These are phyloP conservation scores for Trichophaea hybrida DNA, from an alignment of 2,329 filamentous ascomycete species.

Conservation along the genomic window DNA sequence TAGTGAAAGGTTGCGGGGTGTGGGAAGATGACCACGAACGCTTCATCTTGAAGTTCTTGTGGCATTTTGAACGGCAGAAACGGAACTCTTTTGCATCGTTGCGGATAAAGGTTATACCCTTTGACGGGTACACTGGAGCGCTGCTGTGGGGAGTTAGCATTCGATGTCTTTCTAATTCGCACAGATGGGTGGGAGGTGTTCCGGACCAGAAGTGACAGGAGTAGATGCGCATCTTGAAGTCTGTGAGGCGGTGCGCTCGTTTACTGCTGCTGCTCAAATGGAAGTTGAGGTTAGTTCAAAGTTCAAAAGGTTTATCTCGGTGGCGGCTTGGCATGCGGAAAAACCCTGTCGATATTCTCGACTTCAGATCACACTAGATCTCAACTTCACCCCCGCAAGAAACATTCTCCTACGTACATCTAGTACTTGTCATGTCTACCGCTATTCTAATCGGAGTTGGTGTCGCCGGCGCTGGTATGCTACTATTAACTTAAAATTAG, in stretches of 20 bases:
- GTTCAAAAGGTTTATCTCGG: too few relatives aligned
- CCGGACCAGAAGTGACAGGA: constrained; percentile 21
- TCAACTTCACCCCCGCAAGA: neutral
- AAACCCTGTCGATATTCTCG: neutral
- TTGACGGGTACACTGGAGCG: constrained; percentile 50
- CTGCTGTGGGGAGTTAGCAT: constrained; percentile 31
- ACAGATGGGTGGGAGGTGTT: neutral
- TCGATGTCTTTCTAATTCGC: neutral
- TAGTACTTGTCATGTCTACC: constrained; percentile 39
- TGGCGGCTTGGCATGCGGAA: neutral
- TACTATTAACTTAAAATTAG: too few relatives aligned
- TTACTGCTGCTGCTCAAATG: neutral
- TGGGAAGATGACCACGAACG: constrained; percentile 9
- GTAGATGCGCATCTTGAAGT: constrained; percentile 14
- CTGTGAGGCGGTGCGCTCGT: neutral
- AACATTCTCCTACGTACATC: neutral
- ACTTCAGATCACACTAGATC: neutral
- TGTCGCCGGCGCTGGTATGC: constrained; percentile 49
- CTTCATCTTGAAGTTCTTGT: constrained; percentile 37
- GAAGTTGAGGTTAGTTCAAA: neutral
- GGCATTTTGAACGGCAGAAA: constrained; percentile 54
- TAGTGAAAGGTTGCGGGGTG: neutral
- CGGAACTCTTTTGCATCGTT: constrained; percentile 52
- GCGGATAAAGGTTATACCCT: constrained; percentile 52
- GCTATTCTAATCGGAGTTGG: constrained; percentile 45